Conservation (phyloP, 2,329 filamentous ascomycete species). For the Aspergillus unguis region DNA sequence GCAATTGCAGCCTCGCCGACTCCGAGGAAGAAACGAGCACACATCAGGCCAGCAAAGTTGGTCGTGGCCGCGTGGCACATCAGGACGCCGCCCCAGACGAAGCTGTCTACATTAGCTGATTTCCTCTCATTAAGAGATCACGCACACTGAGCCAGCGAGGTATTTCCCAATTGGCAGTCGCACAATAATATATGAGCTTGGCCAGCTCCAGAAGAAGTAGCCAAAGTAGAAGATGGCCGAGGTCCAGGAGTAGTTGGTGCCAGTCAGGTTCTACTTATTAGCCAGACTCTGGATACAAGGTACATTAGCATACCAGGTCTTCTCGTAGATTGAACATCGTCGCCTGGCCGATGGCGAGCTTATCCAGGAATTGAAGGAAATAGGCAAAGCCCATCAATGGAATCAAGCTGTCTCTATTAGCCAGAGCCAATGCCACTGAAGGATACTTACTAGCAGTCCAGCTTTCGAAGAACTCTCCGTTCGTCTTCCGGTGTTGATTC, state of each 20-base stretch:
- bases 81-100: conserved; percentile 33
- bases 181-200: conserved; percentile 38
- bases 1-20: conserved; percentile 30
- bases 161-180: conserved; percentile 30
- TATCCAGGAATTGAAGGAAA: conserved; percentile 32
- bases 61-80: conserved; percentile 33
- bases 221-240: conserved; percentile 36
- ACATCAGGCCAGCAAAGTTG: conserved; percentile 34
- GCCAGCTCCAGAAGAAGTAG: conserved; percentile 39
- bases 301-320: conserved; percentile 15
- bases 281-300: neutral
- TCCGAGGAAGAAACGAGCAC: conserved; percentile 38
- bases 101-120: conserved; percentile 23
- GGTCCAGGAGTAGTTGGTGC: conserved; percentile 29
- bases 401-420: conserved; percentile 18
- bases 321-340: conserved; percentile 26
- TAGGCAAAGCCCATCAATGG: conserved; percentile 30
- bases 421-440: neutral
- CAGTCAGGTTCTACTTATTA: neutral
- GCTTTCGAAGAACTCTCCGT: conserved; percentile 24
- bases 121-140: conserved; percentile 12
- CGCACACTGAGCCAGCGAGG: conserved; percentile 27
- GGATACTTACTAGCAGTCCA: conserved; percentile 25
- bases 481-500: conserved; percentile 23
- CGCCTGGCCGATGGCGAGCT: conserved; percentile 29